These are phyloP conservation scores for Grammothele lineata DNA, from an alignment of 768 basidiomycete genomes.

Conservation along the genomic window DNA sequence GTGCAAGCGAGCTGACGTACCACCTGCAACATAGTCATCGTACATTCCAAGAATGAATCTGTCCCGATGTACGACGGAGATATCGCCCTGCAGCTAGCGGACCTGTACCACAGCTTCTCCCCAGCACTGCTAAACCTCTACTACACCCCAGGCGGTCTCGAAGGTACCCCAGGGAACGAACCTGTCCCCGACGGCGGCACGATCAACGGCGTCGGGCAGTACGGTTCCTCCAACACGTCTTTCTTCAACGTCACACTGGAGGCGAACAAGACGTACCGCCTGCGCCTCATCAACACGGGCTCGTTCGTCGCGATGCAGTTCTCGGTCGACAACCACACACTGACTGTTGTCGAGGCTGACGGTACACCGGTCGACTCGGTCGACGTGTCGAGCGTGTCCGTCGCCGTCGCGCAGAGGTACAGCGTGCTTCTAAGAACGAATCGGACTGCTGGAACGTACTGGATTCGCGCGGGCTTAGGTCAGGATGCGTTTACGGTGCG, in stretches of 20 bases:
- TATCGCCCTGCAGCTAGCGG: slow-evolving; percentile 35
- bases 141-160: slow-evolving; percentile 26
- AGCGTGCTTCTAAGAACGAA: slow-evolving; percentile 43
- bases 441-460: slow-evolving; percentile 32
- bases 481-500: slow-evolving; percentile 28
- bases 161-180: slow-evolving; percentile 29
- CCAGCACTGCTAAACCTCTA: slow-evolving; percentile 23
- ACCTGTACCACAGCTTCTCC: slow-evolving; percentile 29
- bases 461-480: slow-evolving; percentile 38
- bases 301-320: slow-evolving; percentile 43
- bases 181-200: slow-evolving; percentile 32
- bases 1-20: neutral
- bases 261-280: slow-evolving; percentile 33
- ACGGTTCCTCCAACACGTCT: slow-evolving; percentile 13
- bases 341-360: slow-evolving; percentile 46
- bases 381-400: slow-evolving; percentile 33
- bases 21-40: slow-evolving; percentile 28
- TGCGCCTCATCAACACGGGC: slow-evolving; percentile 45
- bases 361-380: slow-evolving; percentile 39
- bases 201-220: slow-evolving; percentile 33
- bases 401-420: slow-evolving; percentile 48
- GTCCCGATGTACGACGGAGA: slow-evolving; percentile 38
- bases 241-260: slow-evolving; percentile 30
- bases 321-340: slow-evolving; percentile 41
- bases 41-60: slow-evolving; percentile 35